Evolutionary conservation across 2,329 filamentous ascomycete species (phyloP).

Genomic region (Ilyonectria sp.): DNA sequence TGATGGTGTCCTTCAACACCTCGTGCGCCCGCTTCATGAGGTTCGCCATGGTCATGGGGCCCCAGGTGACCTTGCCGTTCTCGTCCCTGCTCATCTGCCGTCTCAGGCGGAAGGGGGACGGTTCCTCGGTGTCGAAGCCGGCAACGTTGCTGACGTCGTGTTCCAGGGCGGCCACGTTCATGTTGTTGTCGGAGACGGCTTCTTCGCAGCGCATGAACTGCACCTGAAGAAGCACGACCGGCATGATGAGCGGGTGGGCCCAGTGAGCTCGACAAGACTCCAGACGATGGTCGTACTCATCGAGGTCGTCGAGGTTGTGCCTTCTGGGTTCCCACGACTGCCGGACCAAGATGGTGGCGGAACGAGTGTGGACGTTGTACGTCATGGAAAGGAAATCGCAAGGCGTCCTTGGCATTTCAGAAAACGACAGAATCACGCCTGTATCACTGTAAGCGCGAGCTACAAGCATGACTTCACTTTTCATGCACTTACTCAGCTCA

Average conservation of each 20-base stretch:
- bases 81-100: slow-evolving; percentile 44
- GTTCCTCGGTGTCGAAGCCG: slow-evolving; percentile 54
- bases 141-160: slow-evolving; percentile 60
- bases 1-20: slow-evolving; percentile 61
- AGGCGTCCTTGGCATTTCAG: slow-evolving; percentile 59
- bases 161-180: slow-evolving; percentile 59
- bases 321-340: slow-evolving; percentile 60
- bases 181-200: slow-evolving; percentile 60
- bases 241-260: slow-evolving; percentile 62
- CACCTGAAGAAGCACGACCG: slow-evolving; percentile 63
- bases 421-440: slow-evolving; percentile 63
- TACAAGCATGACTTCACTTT: neutral
- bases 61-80: slow-evolving; percentile 49
- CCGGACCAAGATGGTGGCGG: slow-evolving; percentile 59
- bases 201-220: slow-evolving; percentile 62
- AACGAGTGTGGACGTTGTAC: slow-evolving; percentile 57
- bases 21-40: slow-evolving; percentile 65
- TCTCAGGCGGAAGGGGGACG: slow-evolving; percentile 43
- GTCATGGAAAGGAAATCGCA: slow-evolving; percentile 65
- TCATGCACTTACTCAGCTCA: slow-evolving; percentile 49
- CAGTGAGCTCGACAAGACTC: slow-evolving; percentile 61
- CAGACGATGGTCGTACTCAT: slow-evolving; percentile 62
- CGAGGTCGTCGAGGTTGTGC: slow-evolving; percentile 59
- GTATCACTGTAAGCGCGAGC: neutral
- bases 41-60: slow-evolving; percentile 61